These are phyloP conservation scores for Microsporum audouinii DNA, from an alignment of 2,329 filamentous ascomycete species.

Conservation along the genomic window DNA sequence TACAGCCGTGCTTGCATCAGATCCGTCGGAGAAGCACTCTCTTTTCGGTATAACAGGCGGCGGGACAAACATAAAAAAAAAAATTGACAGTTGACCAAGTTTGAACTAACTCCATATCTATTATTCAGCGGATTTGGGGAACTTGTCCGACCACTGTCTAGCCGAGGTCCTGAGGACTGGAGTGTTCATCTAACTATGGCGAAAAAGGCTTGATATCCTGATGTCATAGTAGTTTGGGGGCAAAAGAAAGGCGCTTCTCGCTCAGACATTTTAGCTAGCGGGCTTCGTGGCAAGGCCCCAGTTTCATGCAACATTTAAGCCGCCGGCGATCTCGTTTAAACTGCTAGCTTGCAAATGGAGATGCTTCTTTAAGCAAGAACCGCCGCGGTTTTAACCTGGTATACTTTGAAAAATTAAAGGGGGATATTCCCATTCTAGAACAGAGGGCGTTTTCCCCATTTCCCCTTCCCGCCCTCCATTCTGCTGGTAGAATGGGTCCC, in stretches of 20 bases:
- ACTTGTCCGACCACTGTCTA: background rate
- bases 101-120: background rate
- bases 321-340: background rate
- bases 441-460: background rate
- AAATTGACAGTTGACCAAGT: background rate
- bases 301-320: constrained; percentile 1
- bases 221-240: background rate
- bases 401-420: constrained; percentile 1
- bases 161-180: background rate
- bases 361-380: background rate
- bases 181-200: background rate
- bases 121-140: background rate
- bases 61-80: background rate
- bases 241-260: background rate
- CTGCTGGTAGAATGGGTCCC: background rate
- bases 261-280: background rate
- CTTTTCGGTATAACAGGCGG: constrained; percentile 4
- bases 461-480: background rate
- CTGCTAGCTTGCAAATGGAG: background rate
- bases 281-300: background rate
- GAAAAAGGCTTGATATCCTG: background rate
- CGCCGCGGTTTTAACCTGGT: background rate
- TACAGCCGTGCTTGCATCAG: constrained; percentile 3
- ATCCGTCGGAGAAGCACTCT: constrained; percentile 3
- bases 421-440: background rate